Base-by-base conservation (phyloP, 805 yeast genomes). In the Zygoascus bituminiphila region DNA sequence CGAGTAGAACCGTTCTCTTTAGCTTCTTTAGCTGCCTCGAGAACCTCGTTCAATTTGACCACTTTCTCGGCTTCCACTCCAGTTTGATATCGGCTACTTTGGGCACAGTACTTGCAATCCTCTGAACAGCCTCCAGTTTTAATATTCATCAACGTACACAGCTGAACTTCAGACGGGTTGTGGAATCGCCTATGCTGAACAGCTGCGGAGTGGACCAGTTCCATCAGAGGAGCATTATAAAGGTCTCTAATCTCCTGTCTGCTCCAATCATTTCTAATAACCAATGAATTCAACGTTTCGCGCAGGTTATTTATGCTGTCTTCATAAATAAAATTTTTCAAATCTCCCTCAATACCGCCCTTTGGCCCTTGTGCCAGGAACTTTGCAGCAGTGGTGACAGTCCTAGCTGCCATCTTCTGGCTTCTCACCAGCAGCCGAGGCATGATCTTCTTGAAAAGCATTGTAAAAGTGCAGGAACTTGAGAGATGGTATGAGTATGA, bases 41-140 rank as follows among this genome's bases (percentile, higher is more conserved):
- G 63, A 1, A 84, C 89, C n/a, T 72, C 71, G 4, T 82, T 88
- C 9, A 82, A 59, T 22, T 71, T 65, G 12, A 83, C 72, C 67
- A 83, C 64, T 58, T 78, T 79, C 50, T 78, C 82, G 2, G 91
- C 87, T 56, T 79, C 71, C n/a, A 81, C 68, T 3, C 86, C 89
- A 5, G 93, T 84, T 46, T 75, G 71, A 62, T 84, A 75, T 26
- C 84, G 68, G 5, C 79, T 69, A 1, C 89, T 82, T 58, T 84
- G 93, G 0, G 93, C 79, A 66, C 93, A 84, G 64, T 84, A 84
- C 57, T 79, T 80, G 62, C 93, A 84, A 61, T 84, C 89, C 57
- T 84, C 93, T 1, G 87, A 71, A 60, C 93, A 84, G 1, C 93
- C 91, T 46, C 93, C 93, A 1, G 84, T 75, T 59, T 84, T 84